phyloP scores from a whole-genome alignment of 164 flowering plant species.

The Sextonia rubra region DNA sequence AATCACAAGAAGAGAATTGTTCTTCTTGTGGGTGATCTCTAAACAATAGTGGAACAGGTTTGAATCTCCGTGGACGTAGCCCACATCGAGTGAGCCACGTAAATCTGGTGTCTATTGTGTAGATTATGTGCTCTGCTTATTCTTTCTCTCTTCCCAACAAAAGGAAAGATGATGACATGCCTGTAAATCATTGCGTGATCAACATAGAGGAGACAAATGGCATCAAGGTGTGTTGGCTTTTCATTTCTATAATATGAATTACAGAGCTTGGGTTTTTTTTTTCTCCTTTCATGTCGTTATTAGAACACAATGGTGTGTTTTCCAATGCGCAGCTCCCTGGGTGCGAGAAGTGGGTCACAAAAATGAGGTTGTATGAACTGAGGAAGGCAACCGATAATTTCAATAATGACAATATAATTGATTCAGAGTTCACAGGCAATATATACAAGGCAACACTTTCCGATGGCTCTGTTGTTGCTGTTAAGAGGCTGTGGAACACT shows the following conservation, averaged over 20 bases:
- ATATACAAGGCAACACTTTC: slow-evolving; percentile 19
- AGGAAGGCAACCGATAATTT: slow-evolving; percentile 22
- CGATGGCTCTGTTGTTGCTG: slow-evolving; percentile 19
- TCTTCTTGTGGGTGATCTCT: too few species aligned
- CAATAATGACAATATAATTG: slow-evolving; percentile 17
- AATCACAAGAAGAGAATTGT: too few species aligned
- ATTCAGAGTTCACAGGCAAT: slow-evolving; percentile 18
- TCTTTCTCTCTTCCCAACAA: too few species aligned
- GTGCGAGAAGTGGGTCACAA: slow-evolving; percentile 10
- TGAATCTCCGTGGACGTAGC: too few species aligned
- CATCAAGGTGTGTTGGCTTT: slow-evolving; percentile 40
- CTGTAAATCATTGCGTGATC: slow-evolving; percentile 61
- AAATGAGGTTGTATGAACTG: slow-evolving; percentile 19
- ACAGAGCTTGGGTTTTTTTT: not conserved
- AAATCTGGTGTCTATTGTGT: too few species aligned
- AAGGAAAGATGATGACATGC: slow-evolving; percentile 39
- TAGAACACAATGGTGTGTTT: not conserved
- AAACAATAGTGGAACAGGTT: too few species aligned
- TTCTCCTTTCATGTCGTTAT: not conserved
- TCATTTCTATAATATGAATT: not conserved
- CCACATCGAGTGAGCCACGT: too few species aligned
- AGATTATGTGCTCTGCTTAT: too few species aligned
- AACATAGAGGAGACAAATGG: slow-evolving; percentile 50
- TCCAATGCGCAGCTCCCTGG: slow-evolving; percentile 42
- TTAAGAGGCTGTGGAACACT: slow-evolving; percentile 18